Percentiles rank a stretch among this genome's conserved stretches.
Conservation (phyloP, 306 rosid species). For the Cicer bijugum region DNA sequence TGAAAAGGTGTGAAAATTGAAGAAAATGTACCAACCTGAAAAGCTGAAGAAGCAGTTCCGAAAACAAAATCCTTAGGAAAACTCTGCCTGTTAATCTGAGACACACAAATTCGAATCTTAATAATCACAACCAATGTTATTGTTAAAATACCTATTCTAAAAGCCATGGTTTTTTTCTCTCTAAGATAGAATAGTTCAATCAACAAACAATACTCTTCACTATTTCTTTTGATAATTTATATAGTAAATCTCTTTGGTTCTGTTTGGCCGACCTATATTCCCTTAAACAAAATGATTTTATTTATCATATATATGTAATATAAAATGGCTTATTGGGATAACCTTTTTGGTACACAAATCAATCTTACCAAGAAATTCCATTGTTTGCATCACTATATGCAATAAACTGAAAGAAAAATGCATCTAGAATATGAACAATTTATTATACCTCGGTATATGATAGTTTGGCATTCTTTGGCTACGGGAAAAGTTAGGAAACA, state of each 20-base stretch:
- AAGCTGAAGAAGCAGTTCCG: conserved; percentile 89
- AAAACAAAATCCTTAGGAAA: conserved; percentile 82
- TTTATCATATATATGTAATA: too few species aligned
- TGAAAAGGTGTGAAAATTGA: background rate
- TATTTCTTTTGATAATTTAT: conserved; percentile 11
- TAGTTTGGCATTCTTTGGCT: too few species aligned
- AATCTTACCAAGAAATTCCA: background rate
- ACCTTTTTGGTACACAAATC: conserved; percentile 6
- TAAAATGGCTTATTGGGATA: background rate
- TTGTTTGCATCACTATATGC: conserved; percentile 18
- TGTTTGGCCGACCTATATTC: conserved; percentile 35
- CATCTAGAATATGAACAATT: too few species aligned
- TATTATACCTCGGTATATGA: too few species aligned
- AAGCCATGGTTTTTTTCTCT: conserved; percentile 41
- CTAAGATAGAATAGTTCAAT: background rate
- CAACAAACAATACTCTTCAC: background rate
- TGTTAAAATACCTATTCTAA: conserved; percentile 43
- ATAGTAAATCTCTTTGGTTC: conserved; percentile 1
- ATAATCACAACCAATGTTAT: conserved; percentile 34
- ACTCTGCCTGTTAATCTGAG: conserved; percentile 57
- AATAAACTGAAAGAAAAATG: too few species aligned
- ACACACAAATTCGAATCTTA: conserved; percentile 51
- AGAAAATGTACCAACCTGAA: conserved; percentile 59
- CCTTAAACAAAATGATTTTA: background rate
- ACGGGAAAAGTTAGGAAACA: background rate